These are phyloP conservation scores for Solanum arcanum DNA, from an alignment of 257 asterid species.

Conservation along the genomic window DNA sequence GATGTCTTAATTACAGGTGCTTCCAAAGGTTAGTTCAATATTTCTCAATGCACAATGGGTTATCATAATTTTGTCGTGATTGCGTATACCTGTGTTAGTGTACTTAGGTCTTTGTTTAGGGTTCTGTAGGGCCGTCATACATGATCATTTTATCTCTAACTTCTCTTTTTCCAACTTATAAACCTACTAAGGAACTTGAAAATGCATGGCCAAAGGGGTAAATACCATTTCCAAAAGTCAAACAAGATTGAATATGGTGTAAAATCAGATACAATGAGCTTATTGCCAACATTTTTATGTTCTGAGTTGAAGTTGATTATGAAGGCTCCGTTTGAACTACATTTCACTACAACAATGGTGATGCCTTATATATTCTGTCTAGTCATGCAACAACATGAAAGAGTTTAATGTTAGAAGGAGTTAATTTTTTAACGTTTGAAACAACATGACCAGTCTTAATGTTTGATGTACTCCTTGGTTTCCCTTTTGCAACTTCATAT, in stretches of 20 bases:
- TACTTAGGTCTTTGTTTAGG: background rate
- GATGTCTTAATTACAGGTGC: constrained; percentile 85
- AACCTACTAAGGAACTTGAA: background rate
- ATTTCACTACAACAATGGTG: background rate
- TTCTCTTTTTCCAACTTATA: background rate
- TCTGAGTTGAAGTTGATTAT: background rate
- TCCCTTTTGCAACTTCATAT: background rate
- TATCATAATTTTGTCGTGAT: background rate
- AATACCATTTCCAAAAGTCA: background rate
- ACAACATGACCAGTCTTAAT: background rate
- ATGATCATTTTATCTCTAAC: background rate
- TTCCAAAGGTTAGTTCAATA: constrained; percentile 43
- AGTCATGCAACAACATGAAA: background rate
- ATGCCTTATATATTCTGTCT: background rate
- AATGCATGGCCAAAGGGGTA: background rate
- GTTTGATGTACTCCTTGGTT: background rate
- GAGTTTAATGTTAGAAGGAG: background rate
- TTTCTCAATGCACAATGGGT: background rate
- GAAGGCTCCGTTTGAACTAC: background rate
- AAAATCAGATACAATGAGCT: background rate
- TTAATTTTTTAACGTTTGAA: background rate
- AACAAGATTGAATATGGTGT: background rate
- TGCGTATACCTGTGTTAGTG: background rate
- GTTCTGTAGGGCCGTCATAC: background rate
- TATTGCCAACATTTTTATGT: background rate